These are phyloP conservation scores for Fusarium albidum DNA, from an alignment of 2,329 filamentous ascomycete genomes.

Conservation along the genomic window DNA sequence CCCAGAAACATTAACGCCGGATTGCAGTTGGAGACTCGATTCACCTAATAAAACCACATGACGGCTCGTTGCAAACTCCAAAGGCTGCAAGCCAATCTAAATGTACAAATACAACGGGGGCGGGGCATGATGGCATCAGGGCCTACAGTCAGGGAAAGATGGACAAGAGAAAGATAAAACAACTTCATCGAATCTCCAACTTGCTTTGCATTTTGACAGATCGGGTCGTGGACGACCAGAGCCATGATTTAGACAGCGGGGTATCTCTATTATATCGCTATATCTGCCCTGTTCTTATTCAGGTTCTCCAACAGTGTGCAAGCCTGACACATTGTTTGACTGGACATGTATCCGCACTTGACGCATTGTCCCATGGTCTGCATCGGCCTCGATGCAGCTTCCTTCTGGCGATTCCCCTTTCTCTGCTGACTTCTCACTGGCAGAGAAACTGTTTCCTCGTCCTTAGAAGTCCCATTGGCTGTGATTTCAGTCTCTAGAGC, in stretches of 20 bases:
- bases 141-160: conserved; percentile 1
- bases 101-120: conserved; percentile 34
- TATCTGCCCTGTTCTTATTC: conserved; percentile 78
- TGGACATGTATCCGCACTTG: conserved; percentile 94
- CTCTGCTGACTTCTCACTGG: conserved; percentile 42
- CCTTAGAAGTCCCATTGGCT: conserved; percentile 32
- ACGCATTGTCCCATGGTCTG: conserved; percentile 85
- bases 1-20: not conserved
- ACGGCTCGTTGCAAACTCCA: conserved; percentile 15
- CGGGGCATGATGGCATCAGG: conserved; percentile 11
- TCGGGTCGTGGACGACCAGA: not conserved
- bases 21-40: conserved; percentile 62
- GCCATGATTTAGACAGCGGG: not conserved
- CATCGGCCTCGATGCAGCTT: conserved; percentile 51
- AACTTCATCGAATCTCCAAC: conserved; percentile 7
- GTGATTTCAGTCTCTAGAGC: conserved; percentile 46
- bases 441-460: conserved; percentile 46
- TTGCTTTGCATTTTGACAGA: not conserved
- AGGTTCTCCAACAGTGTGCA: conserved; percentile 88
- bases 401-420: conserved; percentile 39
- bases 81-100: conserved; percentile 17
- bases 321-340: conserved; percentile 92
- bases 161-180: conserved; percentile 26
- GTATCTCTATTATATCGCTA: conserved; percentile 55
- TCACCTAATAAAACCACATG: conserved; percentile 47